Evolutionary conservation across 2,329 filamentous ascomycete species (phyloP).

Genomic region (Colletotrichum sp.): DNA sequence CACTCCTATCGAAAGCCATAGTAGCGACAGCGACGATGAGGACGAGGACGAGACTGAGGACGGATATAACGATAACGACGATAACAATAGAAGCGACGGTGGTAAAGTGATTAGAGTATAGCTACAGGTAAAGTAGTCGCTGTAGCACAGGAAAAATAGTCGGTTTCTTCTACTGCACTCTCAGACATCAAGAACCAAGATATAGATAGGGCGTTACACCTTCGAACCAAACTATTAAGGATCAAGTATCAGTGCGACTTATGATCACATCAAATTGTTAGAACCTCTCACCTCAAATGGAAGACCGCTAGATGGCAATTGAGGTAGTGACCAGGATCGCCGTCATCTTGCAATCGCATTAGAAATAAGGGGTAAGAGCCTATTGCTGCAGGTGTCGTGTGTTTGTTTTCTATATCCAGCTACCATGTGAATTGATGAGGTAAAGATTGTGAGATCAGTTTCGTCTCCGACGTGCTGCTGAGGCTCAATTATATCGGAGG

Average conservation of each 20-base stretch:
- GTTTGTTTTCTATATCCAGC: not conserved
- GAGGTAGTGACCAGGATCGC: not conserved
- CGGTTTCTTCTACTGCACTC: not conserved
- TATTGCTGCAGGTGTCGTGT: not conserved
- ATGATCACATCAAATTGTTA: not conserved
- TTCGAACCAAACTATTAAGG: not conserved
- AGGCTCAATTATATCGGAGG: not conserved
- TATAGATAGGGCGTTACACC: fast-evolving
- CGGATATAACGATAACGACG: not conserved
- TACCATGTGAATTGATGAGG: not conserved
- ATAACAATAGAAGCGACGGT: not conserved
- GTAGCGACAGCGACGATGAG: not conserved
- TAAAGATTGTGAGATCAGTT: not conserved
- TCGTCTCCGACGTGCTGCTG: not conserved
- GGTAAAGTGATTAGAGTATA: not conserved
- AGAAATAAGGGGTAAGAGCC: not conserved
- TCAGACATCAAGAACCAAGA: not conserved
- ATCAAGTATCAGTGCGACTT: not conserved
- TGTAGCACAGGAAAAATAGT: too few relatives aligned
- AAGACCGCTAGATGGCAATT: not conserved
- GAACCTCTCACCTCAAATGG: not conserved
- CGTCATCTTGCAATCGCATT: not conserved
- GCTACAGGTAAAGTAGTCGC: not conserved
- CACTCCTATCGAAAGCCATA: not conserved
- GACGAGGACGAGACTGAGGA: too few relatives aligned